Base-by-base conservation (phyloP, 345 rosid genomes). In the Hirschfeldia incana region DNA sequence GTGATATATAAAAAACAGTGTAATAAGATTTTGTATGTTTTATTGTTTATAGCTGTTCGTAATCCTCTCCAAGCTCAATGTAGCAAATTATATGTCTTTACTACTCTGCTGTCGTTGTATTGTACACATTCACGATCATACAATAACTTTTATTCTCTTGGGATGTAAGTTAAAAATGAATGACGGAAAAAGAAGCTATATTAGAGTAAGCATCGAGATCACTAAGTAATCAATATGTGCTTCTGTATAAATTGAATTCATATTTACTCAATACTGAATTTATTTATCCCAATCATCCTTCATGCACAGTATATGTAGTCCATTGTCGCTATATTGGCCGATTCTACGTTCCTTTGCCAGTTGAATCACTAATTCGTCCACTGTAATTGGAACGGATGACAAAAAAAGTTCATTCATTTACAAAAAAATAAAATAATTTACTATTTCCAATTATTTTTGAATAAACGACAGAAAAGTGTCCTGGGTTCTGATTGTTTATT, bases 401-500 rank as follows among this genome's bases (percentile, higher is more conserved):
- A 46, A 42, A 1, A 42, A 17, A 58, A 34, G 8, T 21, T 21
- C 21, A 29, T 29, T 29, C 32, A 29, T 29, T 29, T 29, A 29
- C 32, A 29, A 29, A 29, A 29, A 29, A 29, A 21, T 21, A 21
- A 29, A 29, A 10, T 8, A 21, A 15, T 60, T 60, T 5, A 60
- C 4, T 27, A 28, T 61, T 28, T 29, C 28, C 36, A 61, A 12
- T 61, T 61, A 5, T 29, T 29, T 62, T 29, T 61, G 65, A 61
- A 61, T 8, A 60, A 12, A 61, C 36, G 37, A 62, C 37, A 30
- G 67, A 32, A 26, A 1, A n/a, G 34, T 65, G 51, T 60, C 68
- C 34, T 61, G 65, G 29, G 28, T 44, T 67, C 15, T 44, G 16
- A 68, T 32, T 68, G 36, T 69, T 71, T 29, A 17, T 29, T 68